Base-by-base conservation (phyloP, 495 filamentous ascomycete genomes). In the Chaetomium cochliodes region DNA sequence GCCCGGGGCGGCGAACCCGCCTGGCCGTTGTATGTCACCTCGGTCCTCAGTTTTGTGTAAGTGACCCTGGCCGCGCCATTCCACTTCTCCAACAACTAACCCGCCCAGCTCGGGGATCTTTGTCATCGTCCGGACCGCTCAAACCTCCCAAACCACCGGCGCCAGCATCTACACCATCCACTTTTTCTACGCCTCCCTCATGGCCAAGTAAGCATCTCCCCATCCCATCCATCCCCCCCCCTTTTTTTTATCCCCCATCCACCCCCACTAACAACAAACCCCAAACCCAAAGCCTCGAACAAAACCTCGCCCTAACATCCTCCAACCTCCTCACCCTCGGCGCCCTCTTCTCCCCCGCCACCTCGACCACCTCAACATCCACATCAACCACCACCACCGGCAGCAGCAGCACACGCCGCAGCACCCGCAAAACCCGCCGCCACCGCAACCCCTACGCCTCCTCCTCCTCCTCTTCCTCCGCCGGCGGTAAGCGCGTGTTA, bases 241-340 rank as follows among this genome's bases (percentile, higher is more conserved):
- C 1, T 15, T 41, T 18, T 20, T 3, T n/a, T 7, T 8, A 3
- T 25, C 37, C 41, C 25, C 7, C 2, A 3, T n/a, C 20, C 8
- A n/a, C 41, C 0, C 1, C 26, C 9, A 30, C 42, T 59, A 12
- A 56, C 53, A 18, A n/a, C 9, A 2, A 16, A 13, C 28, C 15
- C 23, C 12, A 5, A 3, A 6, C 11, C 22, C 12, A 5, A 52
- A 73, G 69, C 30, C 70, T 78, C 15, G 72, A 76, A 56, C 73
- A 77, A 63, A 78, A 77, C 69, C 37, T 77, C 16, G 72, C 72
- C 54, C 70, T 78, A 44, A 64, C 76, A n/a, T 67, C 73, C 30
- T 67, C 76, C 16, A 78, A 78, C 55, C 66, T 73, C 49, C 68
- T 78, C 0, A 69, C 71, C 16, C 52, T 78, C 16, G 70, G 73